phyloP scores from a whole-genome alignment of 2,329 filamentous ascomycete species.

The Nemania diffusa region DNA sequence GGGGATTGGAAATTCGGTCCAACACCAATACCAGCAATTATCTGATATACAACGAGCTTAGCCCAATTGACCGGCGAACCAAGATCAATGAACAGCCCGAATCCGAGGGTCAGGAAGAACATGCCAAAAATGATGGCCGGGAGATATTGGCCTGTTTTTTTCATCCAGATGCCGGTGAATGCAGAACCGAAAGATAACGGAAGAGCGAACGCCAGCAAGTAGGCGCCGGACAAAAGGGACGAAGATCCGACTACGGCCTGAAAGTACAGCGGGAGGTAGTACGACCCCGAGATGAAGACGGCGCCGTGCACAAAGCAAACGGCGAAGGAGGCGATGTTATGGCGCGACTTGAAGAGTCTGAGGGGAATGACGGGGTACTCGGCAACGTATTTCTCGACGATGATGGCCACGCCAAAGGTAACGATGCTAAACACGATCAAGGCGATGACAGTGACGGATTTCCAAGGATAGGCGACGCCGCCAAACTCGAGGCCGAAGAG shows the following conservation, averaged over 20 bases:
- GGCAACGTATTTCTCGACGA: slow-evolving; percentile 79
- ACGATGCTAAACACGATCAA: slow-evolving; percentile 78
- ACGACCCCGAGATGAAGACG: slow-evolving; percentile 80
- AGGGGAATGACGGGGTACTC: slow-evolving; percentile 82
- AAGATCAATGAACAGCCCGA: slow-evolving; percentile 72
- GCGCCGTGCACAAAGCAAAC: slow-evolving; percentile 79
- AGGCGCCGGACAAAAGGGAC: slow-evolving; percentile 74
- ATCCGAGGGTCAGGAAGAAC: slow-evolving; percentile 69
- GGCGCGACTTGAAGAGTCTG: slow-evolving; percentile 72
- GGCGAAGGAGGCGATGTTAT: slow-evolving; percentile 72
- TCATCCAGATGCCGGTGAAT: slow-evolving; percentile 65
- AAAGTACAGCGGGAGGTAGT: slow-evolving; percentile 86
- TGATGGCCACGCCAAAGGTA: slow-evolving; percentile 71
- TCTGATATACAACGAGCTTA: slow-evolving; percentile 69
- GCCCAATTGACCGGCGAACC: slow-evolving; percentile 64
- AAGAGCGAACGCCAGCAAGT: slow-evolving; percentile 76
- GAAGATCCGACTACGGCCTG: slow-evolving; percentile 72
- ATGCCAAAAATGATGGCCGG: slow-evolving; percentile 69
- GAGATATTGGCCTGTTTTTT: slow-evolving; percentile 73
- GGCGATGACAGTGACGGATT: slow-evolving; percentile 78
- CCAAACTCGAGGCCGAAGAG: slow-evolving; percentile 88
- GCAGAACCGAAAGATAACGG: slow-evolving; percentile 72
- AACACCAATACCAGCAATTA: slow-evolving; percentile 71
- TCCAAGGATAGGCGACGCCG: slow-evolving; percentile 79
- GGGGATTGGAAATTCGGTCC: slow-evolving; percentile 77